Conservation (phyloP, 805 yeast genomes). For the Teunomyces atbi region DNA sequence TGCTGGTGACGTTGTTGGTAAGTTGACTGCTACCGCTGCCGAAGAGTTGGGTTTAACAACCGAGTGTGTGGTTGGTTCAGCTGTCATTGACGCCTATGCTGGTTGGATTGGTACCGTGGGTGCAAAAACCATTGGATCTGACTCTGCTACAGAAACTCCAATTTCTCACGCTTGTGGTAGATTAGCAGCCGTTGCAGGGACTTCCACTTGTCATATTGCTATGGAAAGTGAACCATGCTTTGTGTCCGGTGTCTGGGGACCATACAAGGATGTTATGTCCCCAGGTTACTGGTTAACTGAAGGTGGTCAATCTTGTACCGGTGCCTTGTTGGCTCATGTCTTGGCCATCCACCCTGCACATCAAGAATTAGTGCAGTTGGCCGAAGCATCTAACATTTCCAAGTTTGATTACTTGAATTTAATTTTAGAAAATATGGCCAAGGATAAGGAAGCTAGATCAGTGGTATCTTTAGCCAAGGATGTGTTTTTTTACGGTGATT, state of each 20-base stretch:
- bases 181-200: constrained; percentile 97
- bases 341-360: constrained; percentile 87
- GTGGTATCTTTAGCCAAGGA: constrained; percentile 81
- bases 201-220: constrained; percentile 94
- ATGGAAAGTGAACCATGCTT: constrained; percentile 81
- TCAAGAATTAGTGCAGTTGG: constrained; percentile 61
- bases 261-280: constrained; percentile 91
- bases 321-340: constrained; percentile 88
- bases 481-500: constrained; percentile 91
- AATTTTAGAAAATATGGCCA: constrained; percentile 63
- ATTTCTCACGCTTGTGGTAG: constrained; percentile 73
- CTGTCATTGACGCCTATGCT: constrained; percentile 97
- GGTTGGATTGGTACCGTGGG: constrained; percentile 99
- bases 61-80: constrained; percentile 83
- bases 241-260: constrained; percentile 99
- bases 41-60: constrained; percentile 79
- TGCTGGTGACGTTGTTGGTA: constrained; percentile 90
- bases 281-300: constrained; percentile 93
- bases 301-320: constrained; percentile 99
- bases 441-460: constrained; percentile 58
- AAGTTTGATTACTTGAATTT: constrained; percentile 82
- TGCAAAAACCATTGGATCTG: constrained; percentile 51
- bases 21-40: constrained; percentile 65
- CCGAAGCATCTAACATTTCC: constrained; percentile 68
- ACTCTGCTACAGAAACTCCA: constrained; percentile 43